Percentiles rank a stretch among this genome's conserved stretches.
Evolutionary conservation across 768 basidiomycete species (phyloP).

Genomic region (Boletus coccyginus): DNA sequence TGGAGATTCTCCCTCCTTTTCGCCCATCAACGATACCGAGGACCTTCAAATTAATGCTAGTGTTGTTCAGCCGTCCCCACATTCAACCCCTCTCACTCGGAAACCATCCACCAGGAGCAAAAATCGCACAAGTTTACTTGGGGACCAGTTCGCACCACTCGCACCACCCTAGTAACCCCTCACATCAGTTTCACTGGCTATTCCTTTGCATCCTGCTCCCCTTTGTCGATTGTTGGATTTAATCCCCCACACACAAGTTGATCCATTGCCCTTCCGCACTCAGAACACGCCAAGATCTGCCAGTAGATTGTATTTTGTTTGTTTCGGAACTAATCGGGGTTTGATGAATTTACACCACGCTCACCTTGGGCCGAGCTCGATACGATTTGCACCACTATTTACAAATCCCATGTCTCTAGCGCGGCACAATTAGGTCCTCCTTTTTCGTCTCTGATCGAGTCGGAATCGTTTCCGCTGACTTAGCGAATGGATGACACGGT

Average conservation of each 20-base stretch:
- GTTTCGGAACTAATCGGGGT: too few relatives aligned
- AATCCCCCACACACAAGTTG: not conserved
- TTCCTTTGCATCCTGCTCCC: constrained; percentile 3
- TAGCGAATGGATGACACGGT: too few relatives aligned
- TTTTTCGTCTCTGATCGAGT: too few relatives aligned
- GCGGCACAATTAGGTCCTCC: too few relatives aligned
- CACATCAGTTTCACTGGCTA: not conserved
- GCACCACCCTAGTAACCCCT: constrained; percentile 12
- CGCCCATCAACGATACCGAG: constrained; percentile 31
- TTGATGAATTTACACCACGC: too few relatives aligned
- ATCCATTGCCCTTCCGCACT: not conserved
- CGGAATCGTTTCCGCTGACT: too few relatives aligned
- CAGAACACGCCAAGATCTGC: not conserved
- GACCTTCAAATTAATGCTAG: constrained; percentile 39
- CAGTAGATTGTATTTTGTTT: constrained; percentile 2
- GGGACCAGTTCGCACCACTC: constrained; percentile 25
- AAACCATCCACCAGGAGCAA: constrained; percentile 60
- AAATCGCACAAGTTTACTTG: constrained; percentile 47
- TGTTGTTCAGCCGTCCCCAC: constrained; percentile 22
- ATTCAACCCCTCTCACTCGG: constrained; percentile 59
- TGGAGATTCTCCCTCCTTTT: constrained; percentile 23
- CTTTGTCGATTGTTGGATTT: not conserved
- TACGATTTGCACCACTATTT: too few relatives aligned
- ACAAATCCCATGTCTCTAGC: too few relatives aligned
- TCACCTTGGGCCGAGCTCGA: too few relatives aligned